Conservation (phyloP, 2,329 filamentous ascomycete genomes). For the Talaromyces sp. region DNA sequence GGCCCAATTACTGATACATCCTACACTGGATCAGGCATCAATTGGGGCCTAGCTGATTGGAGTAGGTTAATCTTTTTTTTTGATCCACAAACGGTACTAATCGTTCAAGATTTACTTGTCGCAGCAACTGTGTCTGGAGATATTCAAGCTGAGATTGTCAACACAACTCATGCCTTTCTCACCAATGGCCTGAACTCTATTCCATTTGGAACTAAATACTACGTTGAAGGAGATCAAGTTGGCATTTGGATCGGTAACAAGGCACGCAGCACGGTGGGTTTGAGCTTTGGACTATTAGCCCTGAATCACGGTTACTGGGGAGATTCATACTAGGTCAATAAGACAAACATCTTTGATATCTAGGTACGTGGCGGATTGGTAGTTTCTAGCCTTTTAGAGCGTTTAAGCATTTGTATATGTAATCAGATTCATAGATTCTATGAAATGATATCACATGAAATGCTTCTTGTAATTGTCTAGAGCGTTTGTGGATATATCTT, state of each 20-base stretch:
- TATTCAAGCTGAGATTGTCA: background rate
- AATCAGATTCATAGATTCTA: background rate
- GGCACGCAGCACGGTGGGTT: constrained; percentile 43
- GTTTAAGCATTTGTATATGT: background rate
- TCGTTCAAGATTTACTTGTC: background rate
- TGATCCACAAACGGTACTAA: background rate
- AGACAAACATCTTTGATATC: background rate
- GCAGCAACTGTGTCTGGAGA: background rate
- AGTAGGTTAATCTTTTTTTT: background rate
- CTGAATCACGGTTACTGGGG: constrained; percentile 27
- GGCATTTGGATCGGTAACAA: constrained; percentile 34
- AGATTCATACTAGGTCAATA: background rate
- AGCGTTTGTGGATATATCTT: too few relatives aligned
- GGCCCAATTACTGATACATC: background rate
- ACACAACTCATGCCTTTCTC: constrained; percentile 37
- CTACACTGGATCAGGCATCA: background rate
- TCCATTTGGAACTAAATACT: constrained; percentile 45
- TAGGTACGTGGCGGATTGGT: too few relatives aligned
- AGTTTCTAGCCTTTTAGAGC: background rate
- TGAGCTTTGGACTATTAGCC: constrained; percentile 43
- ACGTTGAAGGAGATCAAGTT: constrained; percentile 32
- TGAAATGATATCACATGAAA: background rate
- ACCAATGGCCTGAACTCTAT: constrained; percentile 43
- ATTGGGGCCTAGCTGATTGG: background rate
- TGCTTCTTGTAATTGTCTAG: too few relatives aligned